These are phyloP conservation scores for Plantago ovata DNA, from an alignment of 257 asterid genomes.

Conservation along the genomic window DNA sequence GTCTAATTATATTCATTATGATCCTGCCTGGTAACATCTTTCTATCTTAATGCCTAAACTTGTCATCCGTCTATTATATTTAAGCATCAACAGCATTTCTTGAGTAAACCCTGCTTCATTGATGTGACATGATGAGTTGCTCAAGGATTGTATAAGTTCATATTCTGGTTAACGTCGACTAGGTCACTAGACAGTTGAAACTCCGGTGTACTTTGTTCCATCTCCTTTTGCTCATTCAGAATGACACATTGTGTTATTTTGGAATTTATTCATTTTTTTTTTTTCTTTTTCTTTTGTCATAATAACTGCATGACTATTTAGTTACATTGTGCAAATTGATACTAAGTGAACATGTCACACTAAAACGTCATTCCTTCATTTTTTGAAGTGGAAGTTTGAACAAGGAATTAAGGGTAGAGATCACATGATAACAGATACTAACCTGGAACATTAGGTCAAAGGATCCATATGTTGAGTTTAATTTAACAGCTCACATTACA, in stretches of 20 bases:
- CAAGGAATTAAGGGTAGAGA: conserved; percentile 16
- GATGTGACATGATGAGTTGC: not conserved
- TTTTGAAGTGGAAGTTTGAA: conserved; percentile 13
- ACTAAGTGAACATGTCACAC: too few species aligned
- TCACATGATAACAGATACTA: conserved; percentile 6
- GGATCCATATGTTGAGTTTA: conserved; percentile 30
- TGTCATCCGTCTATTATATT: not conserved
- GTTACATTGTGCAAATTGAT: not conserved
- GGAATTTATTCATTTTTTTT: not conserved
- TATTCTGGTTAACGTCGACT: not conserved
- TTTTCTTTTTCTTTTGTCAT: not conserved
- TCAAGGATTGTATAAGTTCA: not conserved
- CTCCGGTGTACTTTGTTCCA: not conserved
- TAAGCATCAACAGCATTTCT: not conserved
- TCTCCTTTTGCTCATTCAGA: not conserved
- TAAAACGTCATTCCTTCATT: too few species aligned
- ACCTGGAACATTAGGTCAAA: conserved; percentile 11
- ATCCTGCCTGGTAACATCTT: too few species aligned
- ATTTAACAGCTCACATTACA: conserved; percentile 54
- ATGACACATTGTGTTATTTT: not conserved
- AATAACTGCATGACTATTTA: not conserved
- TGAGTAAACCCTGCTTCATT: not conserved
- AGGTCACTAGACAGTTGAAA: not conserved
- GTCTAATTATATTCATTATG: too few species aligned
- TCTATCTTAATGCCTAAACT: conserved; percentile 23